Percentiles rank a stretch among this genome's conserved stretches.
These are phyloP conservation scores for Eurotiales sp. DNA, from an alignment of 2,329 filamentous ascomycete species.

Conservation along the genomic window DNA sequence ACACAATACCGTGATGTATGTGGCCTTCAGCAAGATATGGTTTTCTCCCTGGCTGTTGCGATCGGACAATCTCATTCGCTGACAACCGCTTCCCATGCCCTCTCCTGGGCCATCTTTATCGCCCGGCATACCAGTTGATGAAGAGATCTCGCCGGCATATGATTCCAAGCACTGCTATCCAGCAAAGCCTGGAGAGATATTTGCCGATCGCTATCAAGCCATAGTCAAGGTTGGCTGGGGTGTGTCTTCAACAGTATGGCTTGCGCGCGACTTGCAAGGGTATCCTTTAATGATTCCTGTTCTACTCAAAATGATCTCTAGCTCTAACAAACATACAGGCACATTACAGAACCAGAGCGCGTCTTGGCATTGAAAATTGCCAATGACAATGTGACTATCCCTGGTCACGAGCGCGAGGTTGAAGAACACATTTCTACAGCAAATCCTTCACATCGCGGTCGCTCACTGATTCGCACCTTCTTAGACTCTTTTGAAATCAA, in stretches of 20 bases:
- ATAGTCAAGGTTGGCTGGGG: conserved; percentile 36
- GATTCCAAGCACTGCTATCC: conserved; percentile 22
- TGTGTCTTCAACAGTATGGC: conserved; percentile 33
- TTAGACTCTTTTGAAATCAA: conserved; percentile 11
- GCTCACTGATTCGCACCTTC: conserved; percentile 19
- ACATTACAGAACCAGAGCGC: conserved; percentile 23
- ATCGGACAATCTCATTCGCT: no score
- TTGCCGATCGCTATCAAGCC: conserved; percentile 30
- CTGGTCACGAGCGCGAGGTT: conserved; percentile 35
- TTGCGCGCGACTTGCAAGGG: conserved; percentile 28
- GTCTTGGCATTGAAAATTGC: conserved; percentile 28
- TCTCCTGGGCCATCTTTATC: conserved; percentile 23
- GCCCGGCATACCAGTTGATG: conserved; percentile 16
- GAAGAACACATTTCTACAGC: conserved; percentile 31
- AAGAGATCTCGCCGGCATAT: conserved; percentile 10
- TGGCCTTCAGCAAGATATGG: no score
- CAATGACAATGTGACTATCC: conserved; percentile 22
- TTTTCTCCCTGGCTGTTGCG: no score
- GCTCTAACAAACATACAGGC: conserved; percentile 25
- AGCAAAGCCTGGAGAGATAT: conserved; percentile 27
- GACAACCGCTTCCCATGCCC: conserved; percentile 22
- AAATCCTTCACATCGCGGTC: conserved; percentile 27
- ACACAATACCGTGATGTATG: no score
- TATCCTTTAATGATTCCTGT: conserved; percentile 20
- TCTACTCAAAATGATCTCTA: conserved; percentile 16